phyloP scores from a whole-genome alignment of 768 basidiomycete species.

The Pleurotus eryngii region DNA sequence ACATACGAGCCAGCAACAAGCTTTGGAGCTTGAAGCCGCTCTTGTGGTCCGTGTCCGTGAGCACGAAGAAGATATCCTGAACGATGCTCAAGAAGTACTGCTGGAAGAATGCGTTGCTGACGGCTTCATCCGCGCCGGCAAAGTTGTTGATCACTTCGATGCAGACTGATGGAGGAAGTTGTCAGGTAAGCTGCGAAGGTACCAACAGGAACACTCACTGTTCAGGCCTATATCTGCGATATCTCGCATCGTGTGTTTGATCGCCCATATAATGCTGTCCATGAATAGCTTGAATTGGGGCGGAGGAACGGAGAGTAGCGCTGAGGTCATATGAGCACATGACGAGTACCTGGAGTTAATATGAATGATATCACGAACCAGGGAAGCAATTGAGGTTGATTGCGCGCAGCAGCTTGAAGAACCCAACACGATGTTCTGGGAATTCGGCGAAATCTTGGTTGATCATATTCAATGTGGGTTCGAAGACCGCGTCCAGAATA shows the following conservation, averaged over 20 bases:
- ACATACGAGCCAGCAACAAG: conserved; percentile 84
- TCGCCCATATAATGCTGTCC: conserved; percentile 98
- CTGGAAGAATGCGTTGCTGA: conserved; percentile 93
- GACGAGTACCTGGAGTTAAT: not conserved
- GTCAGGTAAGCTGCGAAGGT: not conserved
- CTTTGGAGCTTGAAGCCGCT: conserved; percentile 97
- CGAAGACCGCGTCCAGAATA: conserved; percentile 95
- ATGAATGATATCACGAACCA: conserved; percentile 43
- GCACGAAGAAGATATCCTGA: conserved; percentile 95
- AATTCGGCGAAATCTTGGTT: conserved; percentile 98
- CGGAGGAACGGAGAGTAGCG: conserved; percentile 81
- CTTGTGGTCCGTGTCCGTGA: conserved; percentile 98
- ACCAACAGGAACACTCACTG: conserved; percentile 40
- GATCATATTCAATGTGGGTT: conserved; percentile 97
- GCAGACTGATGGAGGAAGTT: conserved; percentile 53
- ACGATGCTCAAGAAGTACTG: conserved; percentile 91
- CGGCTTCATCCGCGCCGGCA: conserved; percentile 67
- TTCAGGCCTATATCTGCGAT: conserved; percentile 90
- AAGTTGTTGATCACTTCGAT: conserved; percentile 96
- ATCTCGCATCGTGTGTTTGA: conserved; percentile 99
- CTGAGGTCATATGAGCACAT: conserved; percentile 31
- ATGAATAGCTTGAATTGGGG: conserved; percentile 95
- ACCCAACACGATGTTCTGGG: conserved; percentile 95
- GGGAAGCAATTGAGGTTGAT: conserved; percentile 96
- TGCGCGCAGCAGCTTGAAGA: conserved; percentile 92